A percentile compares a stretch with the other conserved stretches of the same genome.
Conservation (phyloP, 306 rosid genomes). For the Cicer judaicum region DNA sequence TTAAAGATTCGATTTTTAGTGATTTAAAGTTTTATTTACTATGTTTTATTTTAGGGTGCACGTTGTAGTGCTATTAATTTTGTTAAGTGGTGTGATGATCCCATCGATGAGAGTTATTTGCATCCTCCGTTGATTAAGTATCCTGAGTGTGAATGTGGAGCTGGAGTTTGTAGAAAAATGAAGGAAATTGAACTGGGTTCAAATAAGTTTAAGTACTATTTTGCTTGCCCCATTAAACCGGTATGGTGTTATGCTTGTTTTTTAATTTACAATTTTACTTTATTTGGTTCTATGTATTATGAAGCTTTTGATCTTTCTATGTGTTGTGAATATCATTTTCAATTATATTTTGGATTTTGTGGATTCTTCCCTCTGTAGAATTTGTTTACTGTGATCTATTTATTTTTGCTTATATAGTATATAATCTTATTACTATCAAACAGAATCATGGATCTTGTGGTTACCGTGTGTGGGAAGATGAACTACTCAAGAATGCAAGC, state of each 20-base stretch:
- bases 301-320: not conserved
- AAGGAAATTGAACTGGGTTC: not conserved
- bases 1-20: not conserved
- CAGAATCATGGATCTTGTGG: constrained; percentile 51
- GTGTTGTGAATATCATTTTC: not conserved
- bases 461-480: constrained; percentile 39
- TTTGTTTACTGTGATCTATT: constrained; percentile 2
- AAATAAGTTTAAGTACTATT: constrained; percentile 11
- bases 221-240: constrained; percentile 44
- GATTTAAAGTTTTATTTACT: not conserved
- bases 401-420: constrained; percentile 8
- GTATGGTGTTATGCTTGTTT: constrained; percentile 25
- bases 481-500: constrained; percentile 13
- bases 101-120: constrained; percentile 11
- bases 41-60: constrained; percentile 36
- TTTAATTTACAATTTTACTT: not conserved
- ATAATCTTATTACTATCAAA: constrained; percentile 29
- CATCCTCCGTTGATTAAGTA: constrained; percentile 45
- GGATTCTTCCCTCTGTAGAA: constrained; percentile 11
- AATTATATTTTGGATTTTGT: not conserved
- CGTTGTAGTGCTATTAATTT: not conserved
- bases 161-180: constrained; percentile 51
- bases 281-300: not conserved
- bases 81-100: constrained; percentile 40
- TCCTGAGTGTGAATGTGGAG: constrained; percentile 49